Conservation (phyloP, 163 green algal genomes). For the Chloromonas sp. region DNA sequence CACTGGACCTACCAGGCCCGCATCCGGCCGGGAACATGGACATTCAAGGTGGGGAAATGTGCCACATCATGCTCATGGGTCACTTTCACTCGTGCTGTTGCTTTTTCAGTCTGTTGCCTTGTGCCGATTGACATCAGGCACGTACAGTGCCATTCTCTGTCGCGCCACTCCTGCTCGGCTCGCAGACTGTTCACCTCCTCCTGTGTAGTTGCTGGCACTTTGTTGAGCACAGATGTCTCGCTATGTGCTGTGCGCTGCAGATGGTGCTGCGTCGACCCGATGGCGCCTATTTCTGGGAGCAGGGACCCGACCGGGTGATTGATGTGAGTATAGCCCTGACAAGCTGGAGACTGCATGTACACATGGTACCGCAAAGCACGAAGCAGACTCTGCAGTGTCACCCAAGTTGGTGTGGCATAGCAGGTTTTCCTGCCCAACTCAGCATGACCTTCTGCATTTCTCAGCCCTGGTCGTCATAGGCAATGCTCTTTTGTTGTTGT, state of each 20-base stretch:
- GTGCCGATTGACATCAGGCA: too few species aligned
- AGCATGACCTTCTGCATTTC: too few species aligned
- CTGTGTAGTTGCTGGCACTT: too few species aligned
- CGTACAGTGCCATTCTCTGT: too few species aligned
- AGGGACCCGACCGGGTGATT: slow-evolving; percentile 7
- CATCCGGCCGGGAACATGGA: slow-evolving; percentile 15
- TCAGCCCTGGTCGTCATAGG: too few species aligned
- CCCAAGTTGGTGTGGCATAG: neutral
- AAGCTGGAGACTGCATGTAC: neutral
- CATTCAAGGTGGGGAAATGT: slow-evolving; percentile 18
- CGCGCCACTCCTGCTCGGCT: too few species aligned
- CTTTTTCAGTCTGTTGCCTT: neutral
- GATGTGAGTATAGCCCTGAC: neutral
- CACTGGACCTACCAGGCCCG: slow-evolving; percentile 17
- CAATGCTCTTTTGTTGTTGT: too few species aligned
- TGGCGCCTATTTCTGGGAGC: slow-evolving; percentile 37
- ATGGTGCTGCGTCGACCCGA: slow-evolving; percentile 24
- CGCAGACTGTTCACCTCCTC: too few species aligned
- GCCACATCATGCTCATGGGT: neutral
- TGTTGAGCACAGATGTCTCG: too few species aligned
- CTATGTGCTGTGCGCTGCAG: neutral
- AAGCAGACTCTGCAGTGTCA: neutral
- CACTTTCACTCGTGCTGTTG: neutral
- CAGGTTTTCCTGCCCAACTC: neutral
- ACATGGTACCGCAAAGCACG: neutral